A percentile compares a stretch with the other conserved stretches of the same genome.
Evolutionary conservation across 148 eudicot genomes (phyloP).

Genomic region (Nepenthes gracilis): DNA sequence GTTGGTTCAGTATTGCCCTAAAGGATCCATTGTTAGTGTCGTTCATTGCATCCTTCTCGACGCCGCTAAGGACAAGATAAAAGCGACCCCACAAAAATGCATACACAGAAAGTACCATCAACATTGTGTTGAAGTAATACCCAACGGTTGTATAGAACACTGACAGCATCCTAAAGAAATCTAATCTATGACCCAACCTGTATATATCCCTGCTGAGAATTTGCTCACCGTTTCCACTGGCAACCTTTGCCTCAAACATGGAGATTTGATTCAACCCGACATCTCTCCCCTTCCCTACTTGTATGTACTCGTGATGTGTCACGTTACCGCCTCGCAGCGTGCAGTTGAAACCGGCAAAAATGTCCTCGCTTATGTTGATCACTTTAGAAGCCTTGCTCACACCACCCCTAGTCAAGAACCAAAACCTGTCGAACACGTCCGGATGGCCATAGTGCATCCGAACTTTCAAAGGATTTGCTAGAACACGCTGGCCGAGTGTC

Average conservation of each 20-base stretch:
- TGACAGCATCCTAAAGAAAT: slow-evolving; percentile 93
- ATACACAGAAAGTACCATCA: slow-evolving; percentile 69
- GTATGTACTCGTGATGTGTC: slow-evolving; percentile 91
- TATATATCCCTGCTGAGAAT: slow-evolving; percentile 87
- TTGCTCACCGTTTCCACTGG: slow-evolving; percentile 96
- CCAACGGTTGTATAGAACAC: slow-evolving; percentile 84
- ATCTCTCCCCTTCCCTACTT: slow-evolving; percentile 97
- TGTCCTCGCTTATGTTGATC: slow-evolving; percentile 92
- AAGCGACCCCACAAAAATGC: slow-evolving; percentile 87
- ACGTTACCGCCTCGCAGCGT: slow-evolving; percentile 91
- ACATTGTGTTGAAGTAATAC: slow-evolving; percentile 69
- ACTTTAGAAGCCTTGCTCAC: slow-evolving; percentile 89
- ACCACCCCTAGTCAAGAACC: slow-evolving; percentile 88
- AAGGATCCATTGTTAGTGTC: slow-evolving; percentile 54
- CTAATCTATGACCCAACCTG: slow-evolving; percentile 86
- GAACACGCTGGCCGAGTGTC: slow-evolving; percentile 87
- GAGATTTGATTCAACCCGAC: slow-evolving; percentile 92
- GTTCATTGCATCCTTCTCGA: slow-evolving; percentile 33
- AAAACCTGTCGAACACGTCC: slow-evolving; percentile 86
- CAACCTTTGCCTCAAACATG: slow-evolving; percentile 98
- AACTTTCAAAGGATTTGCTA: slow-evolving; percentile 88
- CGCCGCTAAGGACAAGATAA: slow-evolving; percentile 85
- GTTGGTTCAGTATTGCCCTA: slow-evolving; percentile 76
- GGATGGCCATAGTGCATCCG: slow-evolving; percentile 99
- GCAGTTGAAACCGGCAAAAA: slow-evolving; percentile 91